phyloP scores from a whole-genome alignment of 2,329 filamentous ascomycete genomes.

The Aspergillus brasiliensis region DNA sequence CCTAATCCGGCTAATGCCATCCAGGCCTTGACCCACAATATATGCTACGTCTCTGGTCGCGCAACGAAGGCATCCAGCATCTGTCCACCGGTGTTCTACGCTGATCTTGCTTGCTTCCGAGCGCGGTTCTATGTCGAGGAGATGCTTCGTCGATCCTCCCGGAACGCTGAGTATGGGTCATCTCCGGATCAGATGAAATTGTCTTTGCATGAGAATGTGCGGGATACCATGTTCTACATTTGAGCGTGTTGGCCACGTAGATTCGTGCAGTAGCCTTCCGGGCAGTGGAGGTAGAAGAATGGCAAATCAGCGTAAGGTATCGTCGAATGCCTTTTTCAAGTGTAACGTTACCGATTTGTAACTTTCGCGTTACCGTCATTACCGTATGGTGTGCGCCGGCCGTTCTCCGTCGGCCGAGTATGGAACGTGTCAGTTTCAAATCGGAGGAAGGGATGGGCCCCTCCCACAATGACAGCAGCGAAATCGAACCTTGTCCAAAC shows the following conservation, averaged over 20 bases:
- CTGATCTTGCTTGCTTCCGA: constrained; percentile 79
- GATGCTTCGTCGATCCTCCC: neutral
- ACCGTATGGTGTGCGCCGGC: too few species aligned
- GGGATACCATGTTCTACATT: constrained; percentile 12
- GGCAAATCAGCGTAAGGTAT: neutral
- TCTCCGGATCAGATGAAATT: neutral
- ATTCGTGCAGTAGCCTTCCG: neutral
- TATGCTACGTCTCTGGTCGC: constrained; percentile 82
- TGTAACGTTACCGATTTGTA: too few species aligned
- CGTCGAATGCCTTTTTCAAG: too few species aligned
- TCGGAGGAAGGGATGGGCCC: too few species aligned
- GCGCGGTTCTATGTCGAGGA: constrained; percentile 62
- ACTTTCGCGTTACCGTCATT: too few species aligned
- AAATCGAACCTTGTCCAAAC: too few species aligned
- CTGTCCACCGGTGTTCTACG: constrained; percentile 87
- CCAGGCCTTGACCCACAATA: constrained; percentile 71
- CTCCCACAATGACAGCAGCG: too few species aligned
- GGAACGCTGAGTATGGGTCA: neutral
- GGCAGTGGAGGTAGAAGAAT: neutral
- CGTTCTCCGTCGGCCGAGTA: too few species aligned
- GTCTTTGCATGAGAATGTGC: neutral
- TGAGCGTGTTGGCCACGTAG: neutral
- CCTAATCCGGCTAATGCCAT: constrained; percentile 36
- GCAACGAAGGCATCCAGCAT: constrained; percentile 88
- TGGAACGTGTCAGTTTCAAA: too few species aligned